Evolutionary conservation across 768 basidiomycete genomes (phyloP).

Genomic region (Tephrocybe sp.): DNA sequence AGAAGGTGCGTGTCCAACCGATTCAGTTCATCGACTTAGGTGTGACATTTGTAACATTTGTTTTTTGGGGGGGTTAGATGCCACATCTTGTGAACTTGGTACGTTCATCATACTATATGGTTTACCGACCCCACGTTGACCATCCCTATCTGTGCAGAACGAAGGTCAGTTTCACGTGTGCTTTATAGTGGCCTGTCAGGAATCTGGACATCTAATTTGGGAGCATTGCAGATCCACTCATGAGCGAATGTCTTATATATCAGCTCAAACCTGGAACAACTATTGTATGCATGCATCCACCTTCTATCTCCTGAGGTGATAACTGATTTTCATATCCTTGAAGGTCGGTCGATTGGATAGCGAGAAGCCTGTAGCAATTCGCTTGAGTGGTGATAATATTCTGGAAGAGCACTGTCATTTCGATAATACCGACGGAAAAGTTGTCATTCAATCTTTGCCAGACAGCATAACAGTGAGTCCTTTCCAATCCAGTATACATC

Average conservation of each 20-base stretch:
- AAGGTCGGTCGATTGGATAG: slow-evolving; percentile 89
- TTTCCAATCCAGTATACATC: slow-evolving; percentile 5
- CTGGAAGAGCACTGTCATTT: slow-evolving; percentile 91
- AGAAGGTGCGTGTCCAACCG: slow-evolving; percentile 63
- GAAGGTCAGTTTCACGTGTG: slow-evolving; percentile 51
- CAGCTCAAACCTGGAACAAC: slow-evolving; percentile 21
- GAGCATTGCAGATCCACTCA: slow-evolving; percentile 72
- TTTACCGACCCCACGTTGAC: slow-evolving; percentile 14
- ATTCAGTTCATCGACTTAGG: slow-evolving; percentile 12
- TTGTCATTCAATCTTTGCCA: slow-evolving; percentile 75
- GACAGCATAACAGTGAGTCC: slow-evolving; percentile 78
- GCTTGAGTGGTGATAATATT: slow-evolving; percentile 90
- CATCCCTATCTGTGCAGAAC: slow-evolving; percentile 51
- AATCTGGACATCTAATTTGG: slow-evolving; percentile 14
- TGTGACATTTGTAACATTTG: slow-evolving; percentile 12
- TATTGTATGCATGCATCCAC: slow-evolving; percentile 12
- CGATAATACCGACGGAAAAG: slow-evolving; percentile 83
- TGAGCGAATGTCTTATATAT: slow-evolving; percentile 95
- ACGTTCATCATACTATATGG: slow-evolving; percentile 31
- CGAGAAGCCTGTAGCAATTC: slow-evolving; percentile 80
- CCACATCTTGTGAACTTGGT: slow-evolving; percentile 93
- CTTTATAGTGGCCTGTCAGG: slow-evolving; percentile 3
- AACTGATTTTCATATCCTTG: neutral
- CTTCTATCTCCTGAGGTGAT: neutral
- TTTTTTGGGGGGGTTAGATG: slow-evolving; percentile 56